Percentiles rank a stretch among this genome's conserved stretches.
Conservation (phyloP, 2,329 filamentous ascomycete species). For the Trichoderma brevicompactum region DNA sequence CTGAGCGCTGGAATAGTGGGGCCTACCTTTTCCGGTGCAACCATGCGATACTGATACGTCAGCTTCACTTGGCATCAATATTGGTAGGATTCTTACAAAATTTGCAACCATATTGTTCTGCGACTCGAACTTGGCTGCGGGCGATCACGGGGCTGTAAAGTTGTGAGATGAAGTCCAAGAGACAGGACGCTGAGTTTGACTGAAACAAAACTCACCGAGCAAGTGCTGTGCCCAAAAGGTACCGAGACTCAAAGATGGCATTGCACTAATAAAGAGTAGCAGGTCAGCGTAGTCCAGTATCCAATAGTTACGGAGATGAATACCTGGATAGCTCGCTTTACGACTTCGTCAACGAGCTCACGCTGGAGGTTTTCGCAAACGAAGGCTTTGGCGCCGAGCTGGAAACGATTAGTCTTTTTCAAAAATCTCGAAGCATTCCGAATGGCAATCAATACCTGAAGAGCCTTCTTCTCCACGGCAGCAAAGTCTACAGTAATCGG, state of each 20-base stretch:
- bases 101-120: slow-evolving; percentile 45
- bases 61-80: slow-evolving; percentile 1
- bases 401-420: background rate
- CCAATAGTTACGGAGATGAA: background rate
- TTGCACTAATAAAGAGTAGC: slow-evolving; percentile 41
- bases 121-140: slow-evolving; percentile 49
- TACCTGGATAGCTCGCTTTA: slow-evolving; percentile 64
- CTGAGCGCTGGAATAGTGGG: background rate
- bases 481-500: slow-evolving; percentile 56
- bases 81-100: slow-evolving; percentile 35
- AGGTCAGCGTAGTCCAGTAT: too few species aligned
- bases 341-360: slow-evolving; percentile 76
- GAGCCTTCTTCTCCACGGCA: slow-evolving; percentile 70
- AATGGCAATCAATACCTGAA: slow-evolving; percentile 16
- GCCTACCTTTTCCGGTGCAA: slow-evolving; percentile 17
- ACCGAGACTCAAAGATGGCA: slow-evolving; percentile 63
- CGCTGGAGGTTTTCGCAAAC: slow-evolving; percentile 59
- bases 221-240: slow-evolving; percentile 56
- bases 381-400: slow-evolving; percentile 45
- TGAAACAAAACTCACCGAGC: slow-evolving; percentile 48
- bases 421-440: background rate
- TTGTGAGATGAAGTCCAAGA: slow-evolving; percentile 41
- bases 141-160: slow-evolving; percentile 56
- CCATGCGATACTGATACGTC: slow-evolving; percentile 7
- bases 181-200: too few species aligned